These are phyloP conservation scores for Pichia sp. DNA, from an alignment of 1,139 yeast genomes.

Conservation along the genomic window DNA sequence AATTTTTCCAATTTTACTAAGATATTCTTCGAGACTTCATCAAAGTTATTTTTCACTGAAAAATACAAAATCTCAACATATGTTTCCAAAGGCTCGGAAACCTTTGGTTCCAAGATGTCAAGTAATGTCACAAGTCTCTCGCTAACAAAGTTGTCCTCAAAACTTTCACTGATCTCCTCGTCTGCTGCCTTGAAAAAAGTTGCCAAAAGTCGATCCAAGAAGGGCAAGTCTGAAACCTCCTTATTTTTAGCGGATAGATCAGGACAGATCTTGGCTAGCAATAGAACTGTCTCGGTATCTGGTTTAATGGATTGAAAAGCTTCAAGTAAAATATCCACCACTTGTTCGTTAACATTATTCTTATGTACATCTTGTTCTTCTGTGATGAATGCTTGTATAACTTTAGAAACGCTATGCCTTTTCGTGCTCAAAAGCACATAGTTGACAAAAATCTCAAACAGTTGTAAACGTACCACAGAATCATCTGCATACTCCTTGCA, in stretches of 20 bases:
- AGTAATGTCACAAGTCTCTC: constrained; percentile 20
- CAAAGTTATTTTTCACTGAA: constrained; percentile 27
- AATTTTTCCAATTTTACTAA: constrained; percentile 21
- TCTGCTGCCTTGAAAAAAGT: constrained; percentile 29
- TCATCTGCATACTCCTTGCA: constrained; percentile 23
- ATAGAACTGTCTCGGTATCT: constrained; percentile 27
- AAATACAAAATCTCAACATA: constrained; percentile 30
- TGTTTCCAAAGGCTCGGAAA: constrained; percentile 21
- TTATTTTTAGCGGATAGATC: constrained; percentile 16
- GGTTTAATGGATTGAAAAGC: constrained; percentile 28
- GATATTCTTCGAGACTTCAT: constrained; percentile 23
- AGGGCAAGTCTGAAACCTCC: constrained; percentile 10
- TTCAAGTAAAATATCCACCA: constrained; percentile 27
- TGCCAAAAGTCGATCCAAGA: constrained; percentile 17
- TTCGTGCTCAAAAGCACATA: constrained; percentile 30
- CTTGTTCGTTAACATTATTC: constrained; percentile 22
- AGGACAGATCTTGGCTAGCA: constrained; percentile 22
- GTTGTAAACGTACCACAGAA: constrained; percentile 23
- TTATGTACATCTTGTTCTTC: constrained; percentile 23
- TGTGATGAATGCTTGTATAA: constrained; percentile 28
- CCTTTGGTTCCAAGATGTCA: constrained; percentile 20
- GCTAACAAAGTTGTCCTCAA: constrained; percentile 27
- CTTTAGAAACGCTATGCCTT: constrained; percentile 21
- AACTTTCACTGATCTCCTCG: constrained; percentile 26
- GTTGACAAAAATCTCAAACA: constrained; percentile 32